Conservation (phyloP, 2,329 filamentous ascomycete species). For the Gnomoniopsis smithogilvyi region DNA sequence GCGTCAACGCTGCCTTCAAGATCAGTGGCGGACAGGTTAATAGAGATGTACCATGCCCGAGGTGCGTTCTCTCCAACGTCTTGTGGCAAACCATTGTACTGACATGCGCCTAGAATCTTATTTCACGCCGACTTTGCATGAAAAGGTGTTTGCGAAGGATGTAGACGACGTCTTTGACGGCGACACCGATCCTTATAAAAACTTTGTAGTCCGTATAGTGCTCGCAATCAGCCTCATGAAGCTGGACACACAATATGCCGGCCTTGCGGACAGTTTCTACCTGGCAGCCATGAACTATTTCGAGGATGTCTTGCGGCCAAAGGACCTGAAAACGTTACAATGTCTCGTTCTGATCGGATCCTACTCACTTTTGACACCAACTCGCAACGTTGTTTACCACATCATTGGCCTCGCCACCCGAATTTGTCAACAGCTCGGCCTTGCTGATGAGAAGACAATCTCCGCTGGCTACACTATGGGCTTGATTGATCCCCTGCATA, state of each 20-base stretch:
- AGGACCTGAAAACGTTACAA: constrained; percentile 86
- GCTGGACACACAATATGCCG: constrained; percentile 84
- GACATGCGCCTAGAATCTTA: constrained; percentile 64
- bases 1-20: constrained; percentile 72
- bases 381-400: constrained; percentile 88
- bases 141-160: constrained; percentile 72
- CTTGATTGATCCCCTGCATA: constrained; percentile 65
- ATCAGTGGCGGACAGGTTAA: constrained; percentile 70
- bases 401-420: constrained; percentile 84
- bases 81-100: constrained; percentile 11
- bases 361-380: constrained; percentile 90
- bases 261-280: constrained; percentile 92
- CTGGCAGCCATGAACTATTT: constrained; percentile 82
- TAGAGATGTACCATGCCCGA: constrained; percentile 84
- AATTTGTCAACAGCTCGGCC: constrained; percentile 82
- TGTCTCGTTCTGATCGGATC: constrained; percentile 84
- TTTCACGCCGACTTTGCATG: constrained; percentile 83
- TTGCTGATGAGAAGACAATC: constrained; percentile 88
- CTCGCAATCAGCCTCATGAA: constrained; percentile 95
- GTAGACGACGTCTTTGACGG: constrained; percentile 78
- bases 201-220: constrained; percentile 87
- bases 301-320: constrained; percentile 78
- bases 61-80: constrained; percentile 44
- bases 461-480: constrained; percentile 57
- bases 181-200: constrained; percentile 74